A percentile compares a stretch with the other conserved stretches of the same genome.
phyloP scores from a whole-genome alignment of 805 yeast species.

The Hanseniaspora jakobsenii region DNA sequence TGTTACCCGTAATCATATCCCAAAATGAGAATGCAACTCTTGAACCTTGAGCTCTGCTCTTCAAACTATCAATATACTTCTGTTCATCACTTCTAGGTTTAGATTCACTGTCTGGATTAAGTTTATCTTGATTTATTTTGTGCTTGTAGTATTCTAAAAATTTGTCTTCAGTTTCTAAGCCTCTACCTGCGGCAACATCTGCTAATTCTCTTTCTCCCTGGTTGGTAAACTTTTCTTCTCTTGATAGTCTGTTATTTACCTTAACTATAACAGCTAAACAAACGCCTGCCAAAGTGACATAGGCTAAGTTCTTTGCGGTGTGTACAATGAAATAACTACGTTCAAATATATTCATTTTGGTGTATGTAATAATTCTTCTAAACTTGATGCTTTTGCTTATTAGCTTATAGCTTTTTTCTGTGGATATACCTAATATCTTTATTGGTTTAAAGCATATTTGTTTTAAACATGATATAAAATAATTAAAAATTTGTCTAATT shows the following conservation, averaged over 20 bases:
- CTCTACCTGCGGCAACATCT: constrained; percentile 10
- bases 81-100: not conserved
- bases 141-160: constrained; percentile 12
- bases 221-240: constrained; percentile 12
- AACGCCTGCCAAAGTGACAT: constrained; percentile 2
- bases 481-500: too few species aligned
- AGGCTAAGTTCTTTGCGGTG: constrained; percentile 7
- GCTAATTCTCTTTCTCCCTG: constrained; percentile 5
- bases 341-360: constrained; percentile 1
- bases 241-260: constrained; percentile 8
- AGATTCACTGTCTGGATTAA: not conserved
- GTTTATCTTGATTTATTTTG: constrained; percentile 1
- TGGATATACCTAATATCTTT: too few species aligned
- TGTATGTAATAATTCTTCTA: not conserved
- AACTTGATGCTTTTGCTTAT: too few species aligned
- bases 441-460: not conserved
- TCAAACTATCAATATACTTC: constrained; percentile 1
- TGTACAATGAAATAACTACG: constrained; percentile 5
- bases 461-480: too few species aligned
- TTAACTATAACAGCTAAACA: constrained; percentile 5
- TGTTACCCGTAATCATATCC: constrained; percentile 1
- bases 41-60: constrained; percentile 3
- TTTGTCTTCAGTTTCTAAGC: constrained; percentile 6
- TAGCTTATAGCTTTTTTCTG: too few species aligned
- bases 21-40: constrained; percentile 6